Conservation (phyloP, 306 rosid genomes). For the Dalbergia cochinchinensis region DNA sequence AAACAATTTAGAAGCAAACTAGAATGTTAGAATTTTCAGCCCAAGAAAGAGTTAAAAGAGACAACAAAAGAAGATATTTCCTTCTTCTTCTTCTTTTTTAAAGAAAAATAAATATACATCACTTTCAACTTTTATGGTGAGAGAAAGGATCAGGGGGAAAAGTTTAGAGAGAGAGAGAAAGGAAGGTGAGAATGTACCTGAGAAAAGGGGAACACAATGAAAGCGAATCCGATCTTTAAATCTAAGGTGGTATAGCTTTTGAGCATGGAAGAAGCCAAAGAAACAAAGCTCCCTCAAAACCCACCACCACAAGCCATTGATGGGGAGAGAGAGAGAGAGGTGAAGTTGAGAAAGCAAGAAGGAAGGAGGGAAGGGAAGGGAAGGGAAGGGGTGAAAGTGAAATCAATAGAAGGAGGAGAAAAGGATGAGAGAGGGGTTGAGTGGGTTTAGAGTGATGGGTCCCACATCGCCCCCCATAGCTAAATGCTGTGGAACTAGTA, state of each 20-base stretch:
- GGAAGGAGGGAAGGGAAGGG: slow-evolving; percentile 43
- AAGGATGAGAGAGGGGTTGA: neutral
- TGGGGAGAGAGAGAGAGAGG: slow-evolving; percentile 25
- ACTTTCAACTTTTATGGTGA: slow-evolving; percentile 48
- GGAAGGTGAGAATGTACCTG: slow-evolving; percentile 59
- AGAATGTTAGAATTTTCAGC: slow-evolving; percentile 44
- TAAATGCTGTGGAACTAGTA: neutral
- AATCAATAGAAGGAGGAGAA: slow-evolving; percentile 7
- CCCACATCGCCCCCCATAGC: slow-evolving; percentile 48
- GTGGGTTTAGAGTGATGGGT: slow-evolving; percentile 34
- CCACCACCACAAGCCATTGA: slow-evolving; percentile 45
- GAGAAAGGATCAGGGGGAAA: slow-evolving; percentile 43
- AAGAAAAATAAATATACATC: slow-evolving; percentile 29
- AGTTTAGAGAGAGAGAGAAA: slow-evolving; percentile 54
- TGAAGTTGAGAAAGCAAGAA: slow-evolving; percentile 44
- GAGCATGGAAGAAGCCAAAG: slow-evolving; percentile 55
- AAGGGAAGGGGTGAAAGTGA: slow-evolving; percentile 44
- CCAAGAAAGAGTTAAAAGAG: neutral
- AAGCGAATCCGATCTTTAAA: slow-evolving; percentile 65
- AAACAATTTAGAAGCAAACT: slow-evolving; percentile 47
- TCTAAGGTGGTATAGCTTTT: slow-evolving; percentile 59
- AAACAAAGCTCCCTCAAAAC: slow-evolving; percentile 53
- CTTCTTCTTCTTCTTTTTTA: neutral
- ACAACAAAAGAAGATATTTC: neutral
- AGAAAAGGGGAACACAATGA: slow-evolving; percentile 65